Conservation (phyloP, 2,329 filamentous ascomycete genomes). For the Chrysoporthe puriensis region DNA sequence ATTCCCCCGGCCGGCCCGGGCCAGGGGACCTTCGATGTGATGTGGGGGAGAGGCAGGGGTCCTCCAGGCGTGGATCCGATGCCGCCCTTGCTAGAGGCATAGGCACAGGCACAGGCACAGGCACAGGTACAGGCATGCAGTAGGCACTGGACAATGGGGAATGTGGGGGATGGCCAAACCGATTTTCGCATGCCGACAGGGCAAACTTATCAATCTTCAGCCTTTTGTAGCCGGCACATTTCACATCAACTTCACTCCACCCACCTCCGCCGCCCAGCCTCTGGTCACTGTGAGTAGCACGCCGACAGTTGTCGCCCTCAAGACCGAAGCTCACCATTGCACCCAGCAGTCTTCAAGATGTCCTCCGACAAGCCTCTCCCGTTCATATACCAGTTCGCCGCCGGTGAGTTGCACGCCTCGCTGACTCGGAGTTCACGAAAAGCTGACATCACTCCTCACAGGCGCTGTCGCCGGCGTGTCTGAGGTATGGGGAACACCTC, state of each 20-base stretch:
- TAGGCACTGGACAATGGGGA: background rate
- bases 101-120: background rate
- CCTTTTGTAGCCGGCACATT: constrained; percentile 7
- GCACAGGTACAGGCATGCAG: background rate
- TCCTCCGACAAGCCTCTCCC: constrained; percentile 76
- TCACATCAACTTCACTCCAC: constrained; percentile 1
- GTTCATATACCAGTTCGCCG: constrained; percentile 93
- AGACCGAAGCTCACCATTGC: background rate
- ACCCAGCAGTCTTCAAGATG: constrained; percentile 52
- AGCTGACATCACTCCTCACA: constrained; percentile 43
- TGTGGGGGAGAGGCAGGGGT: constrained; percentile 20
- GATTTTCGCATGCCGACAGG: constrained; percentile 17
- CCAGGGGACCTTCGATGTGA: background rate
- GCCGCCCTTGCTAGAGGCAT: constrained; percentile 17
- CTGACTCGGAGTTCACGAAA: constrained; percentile 21
- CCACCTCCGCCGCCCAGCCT: constrained; percentile 11
- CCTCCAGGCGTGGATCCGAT: constrained; percentile 21
- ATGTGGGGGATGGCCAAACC: constrained; percentile 19
- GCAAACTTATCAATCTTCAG: background rate
- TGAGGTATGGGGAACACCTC: constrained; percentile 66
- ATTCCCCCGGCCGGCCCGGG: no score
- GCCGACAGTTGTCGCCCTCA: background rate
- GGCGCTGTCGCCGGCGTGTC: constrained; percentile 96
- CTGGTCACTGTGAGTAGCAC: constrained; percentile 18
- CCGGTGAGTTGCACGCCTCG: constrained; percentile 61